Conservation (phyloP, 495 filamentous ascomycete genomes). For the Aspergillus saccharolyticus region DNA sequence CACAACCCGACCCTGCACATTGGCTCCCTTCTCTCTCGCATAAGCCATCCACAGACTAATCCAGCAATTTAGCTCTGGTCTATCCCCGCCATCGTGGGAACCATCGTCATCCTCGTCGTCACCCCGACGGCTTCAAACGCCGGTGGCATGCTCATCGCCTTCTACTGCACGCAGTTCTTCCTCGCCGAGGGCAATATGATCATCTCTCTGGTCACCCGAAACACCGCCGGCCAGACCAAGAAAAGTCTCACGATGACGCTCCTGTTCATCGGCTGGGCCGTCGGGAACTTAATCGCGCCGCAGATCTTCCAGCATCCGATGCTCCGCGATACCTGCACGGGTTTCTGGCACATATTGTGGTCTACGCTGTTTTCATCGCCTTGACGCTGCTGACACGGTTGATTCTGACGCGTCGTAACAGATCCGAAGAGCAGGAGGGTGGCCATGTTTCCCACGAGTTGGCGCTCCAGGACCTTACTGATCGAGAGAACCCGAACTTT, state of each 20-base stretch:
- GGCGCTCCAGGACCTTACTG: constrained; percentile 56
- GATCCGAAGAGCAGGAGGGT: no score
- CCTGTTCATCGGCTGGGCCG: constrained; percentile 25
- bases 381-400: constrained; percentile 11
- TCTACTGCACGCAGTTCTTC: constrained; percentile 26
- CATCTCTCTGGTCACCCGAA: constrained; percentile 48
- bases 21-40: constrained; percentile 1
- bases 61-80: constrained; percentile 4
- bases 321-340: constrained; percentile 25
- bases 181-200: constrained; percentile 21
- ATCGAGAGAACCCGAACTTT: constrained; percentile 53
- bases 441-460: no score
- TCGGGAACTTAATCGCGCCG: constrained; percentile 34
- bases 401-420: no score
- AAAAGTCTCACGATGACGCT: constrained; percentile 38
- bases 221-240: constrained; percentile 60
- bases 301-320: constrained; percentile 23
- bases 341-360: constrained; percentile 18
- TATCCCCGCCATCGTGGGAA: constrained; percentile 17
- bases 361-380: constrained; percentile 18
- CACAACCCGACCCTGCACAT: no score
- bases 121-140: constrained; percentile 14
- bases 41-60: no score
- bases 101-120: constrained; percentile 18
- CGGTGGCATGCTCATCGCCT: constrained; percentile 21